Evolutionary conservation across 2,329 filamentous ascomycete genomes (phyloP).

Genomic region (Botryotinia narcissicola): DNA sequence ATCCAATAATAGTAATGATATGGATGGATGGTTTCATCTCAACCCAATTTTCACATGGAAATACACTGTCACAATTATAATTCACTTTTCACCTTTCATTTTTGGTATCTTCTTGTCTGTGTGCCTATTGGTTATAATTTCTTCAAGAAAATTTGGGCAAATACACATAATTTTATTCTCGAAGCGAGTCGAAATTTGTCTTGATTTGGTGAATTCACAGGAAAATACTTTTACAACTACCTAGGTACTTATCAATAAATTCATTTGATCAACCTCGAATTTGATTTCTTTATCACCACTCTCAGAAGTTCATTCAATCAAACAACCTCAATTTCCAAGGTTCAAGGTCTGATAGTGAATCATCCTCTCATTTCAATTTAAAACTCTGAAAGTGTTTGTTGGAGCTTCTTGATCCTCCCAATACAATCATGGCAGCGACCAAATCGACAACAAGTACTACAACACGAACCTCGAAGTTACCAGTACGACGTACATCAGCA

Average conservation of each 20-base stretch:
- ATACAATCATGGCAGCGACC: slow-evolving; percentile 10
- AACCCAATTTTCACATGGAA: not conserved
- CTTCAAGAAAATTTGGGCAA: not conserved
- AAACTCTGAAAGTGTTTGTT: slow-evolving; percentile 7
- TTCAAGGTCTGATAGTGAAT: slow-evolving; percentile 11
- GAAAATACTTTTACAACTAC: not conserved
- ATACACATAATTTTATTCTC: not conserved
- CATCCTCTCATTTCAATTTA: not conserved
- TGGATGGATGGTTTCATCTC: not conserved
- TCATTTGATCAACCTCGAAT: not conserved
- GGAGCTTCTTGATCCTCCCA: not conserved
- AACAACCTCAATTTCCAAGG: not conserved
- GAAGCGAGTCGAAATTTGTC: not conserved
- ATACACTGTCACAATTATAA: not conserved
- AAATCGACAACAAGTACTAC: not conserved
- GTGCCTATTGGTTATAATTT: not conserved
- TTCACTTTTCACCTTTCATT: slow-evolving; percentile 1
- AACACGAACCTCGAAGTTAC: not conserved
- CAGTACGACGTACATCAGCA: slow-evolving; percentile 8
- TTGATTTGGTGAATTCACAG: not conserved
- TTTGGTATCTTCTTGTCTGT: not conserved
- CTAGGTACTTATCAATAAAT: not conserved
- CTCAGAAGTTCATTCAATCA: not conserved
- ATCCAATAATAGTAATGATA: not conserved
- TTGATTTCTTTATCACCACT: not conserved